Percentiles rank a stretch among this genome's conserved stretches.
phyloP scores from a whole-genome alignment of 306 rosid genomes.

The Oemleria cerasiformis region DNA sequence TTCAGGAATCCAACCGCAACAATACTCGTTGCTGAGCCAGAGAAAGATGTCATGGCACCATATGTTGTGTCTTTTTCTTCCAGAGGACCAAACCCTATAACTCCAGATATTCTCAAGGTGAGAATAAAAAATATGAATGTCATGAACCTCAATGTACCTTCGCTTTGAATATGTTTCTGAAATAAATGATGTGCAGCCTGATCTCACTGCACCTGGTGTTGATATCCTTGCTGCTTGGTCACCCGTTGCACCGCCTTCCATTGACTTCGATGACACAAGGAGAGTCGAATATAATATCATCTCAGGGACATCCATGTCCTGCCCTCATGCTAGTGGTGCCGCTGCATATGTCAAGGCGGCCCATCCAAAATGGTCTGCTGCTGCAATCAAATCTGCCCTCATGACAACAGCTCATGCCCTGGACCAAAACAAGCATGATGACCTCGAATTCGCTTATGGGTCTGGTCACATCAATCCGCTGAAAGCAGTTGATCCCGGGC shows the following conservation, averaged over 20 bases:
- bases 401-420: constrained; percentile 32
- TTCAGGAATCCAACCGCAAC: constrained; percentile 32
- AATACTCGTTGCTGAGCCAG: constrained; percentile 21
- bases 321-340: constrained; percentile 30
- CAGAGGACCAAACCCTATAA: constrained; percentile 32
- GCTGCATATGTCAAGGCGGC: constrained; percentile 39
- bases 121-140: not conserved
- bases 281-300: constrained; percentile 21
- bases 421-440: constrained; percentile 28
- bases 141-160: not conserved
- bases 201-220: constrained; percentile 33
- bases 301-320: constrained; percentile 36
- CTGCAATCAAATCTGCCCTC: constrained; percentile 34
- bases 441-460: constrained; percentile 33
- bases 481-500: constrained; percentile 24
- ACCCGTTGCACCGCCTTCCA: constrained; percentile 21
- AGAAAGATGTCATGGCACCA: constrained; percentile 32
- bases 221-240: constrained; percentile 41
- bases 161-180: not conserved
- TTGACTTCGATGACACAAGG: constrained; percentile 3
- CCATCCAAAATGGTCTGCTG: constrained; percentile 36
- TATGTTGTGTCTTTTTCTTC: constrained; percentile 31
- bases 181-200: constrained; percentile 22
- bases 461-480: constrained; percentile 33
- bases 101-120: constrained; percentile 36